Percentiles rank a stretch among this genome's conserved stretches.
Evolutionary conservation across 139 green algal genomes (phyloP).

Genomic region (Picochlorum sp.): DNA sequence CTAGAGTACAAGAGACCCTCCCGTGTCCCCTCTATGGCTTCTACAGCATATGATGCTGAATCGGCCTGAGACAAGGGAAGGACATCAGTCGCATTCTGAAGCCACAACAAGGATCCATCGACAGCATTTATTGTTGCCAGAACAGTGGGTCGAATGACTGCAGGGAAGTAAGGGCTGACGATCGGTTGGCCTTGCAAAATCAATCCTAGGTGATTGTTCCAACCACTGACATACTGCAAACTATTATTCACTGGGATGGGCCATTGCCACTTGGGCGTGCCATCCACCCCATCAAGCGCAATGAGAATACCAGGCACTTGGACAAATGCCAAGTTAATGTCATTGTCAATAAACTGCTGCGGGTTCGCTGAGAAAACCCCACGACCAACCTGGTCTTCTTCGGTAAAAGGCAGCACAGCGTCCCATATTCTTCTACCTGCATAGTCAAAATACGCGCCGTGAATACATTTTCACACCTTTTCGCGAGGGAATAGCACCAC

Average conservation of each 20-base stretch:
- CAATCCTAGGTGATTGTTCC: conserved; percentile 1
- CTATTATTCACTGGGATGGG: conserved; percentile 1
- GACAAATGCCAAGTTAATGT: conserved; percentile 6
- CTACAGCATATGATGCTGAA: conserved; percentile 6
- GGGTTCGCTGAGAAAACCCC: neutral
- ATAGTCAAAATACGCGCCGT: neutral
- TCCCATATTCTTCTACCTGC: neutral
- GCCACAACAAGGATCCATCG: neutral
- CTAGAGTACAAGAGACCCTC: conserved; percentile 6
- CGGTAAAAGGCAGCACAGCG: neutral
- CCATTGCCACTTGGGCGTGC: conserved; percentile 3
- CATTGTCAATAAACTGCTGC: conserved; percentile 6
- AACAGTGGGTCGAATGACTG: neutral
- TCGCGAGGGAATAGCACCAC: neutral
- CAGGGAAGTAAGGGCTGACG: conserved; percentile 8
- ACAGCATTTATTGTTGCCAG: neutral
- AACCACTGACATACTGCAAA: neutral
- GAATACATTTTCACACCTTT: too few species aligned
- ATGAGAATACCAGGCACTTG: neutral
- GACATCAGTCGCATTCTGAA: conserved; percentile 5
- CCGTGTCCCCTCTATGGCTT: neutral
- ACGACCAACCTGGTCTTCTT: neutral
- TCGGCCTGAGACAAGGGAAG: conserved; percentile 1
- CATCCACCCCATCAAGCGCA: conserved; percentile 7
- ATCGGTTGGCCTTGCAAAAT: conserved; percentile 9